Base-by-base conservation (phyloP, 1,284 basidiomycete species). In the Wolfiporia cocos region DNA sequence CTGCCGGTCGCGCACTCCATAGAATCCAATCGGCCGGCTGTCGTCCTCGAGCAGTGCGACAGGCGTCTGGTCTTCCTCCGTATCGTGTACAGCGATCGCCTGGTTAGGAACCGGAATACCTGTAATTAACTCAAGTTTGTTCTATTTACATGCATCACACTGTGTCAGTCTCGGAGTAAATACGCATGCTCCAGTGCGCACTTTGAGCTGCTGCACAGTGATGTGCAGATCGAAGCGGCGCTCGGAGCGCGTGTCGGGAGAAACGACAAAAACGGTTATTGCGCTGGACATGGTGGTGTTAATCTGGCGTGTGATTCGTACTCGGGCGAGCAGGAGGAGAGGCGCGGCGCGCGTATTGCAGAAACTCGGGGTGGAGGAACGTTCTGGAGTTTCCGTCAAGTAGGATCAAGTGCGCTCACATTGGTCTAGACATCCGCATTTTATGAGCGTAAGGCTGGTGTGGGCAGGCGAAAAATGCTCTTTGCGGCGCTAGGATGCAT, bases 91-190 rank as follows among this genome's bases (percentile, higher is more conserved):
- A 0, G 73, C 66, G 39, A 95, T 74, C 0, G 63, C 54, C 56
- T 96, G 92, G 50, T 83, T 81, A 42, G 68, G 68, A 3, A 76
- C 71, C 1, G 88, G 80, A 42, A 97, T 86, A 14, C 94, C 94
- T n/a, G 93, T 96, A 56, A 97, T 80, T 37, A 82, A 73, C 57
- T 93, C 90, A 20, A 98, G 78, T 54, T 92, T 95, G 49, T 70
- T 71, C 88, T 95, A 58, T 3, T 19, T 9, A 28, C 10, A 31
- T 34, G 12, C 22, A 21, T 12, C 18, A 41, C 14, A 39, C 39
- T 10, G 21, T 15, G 10, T n/a, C 20, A 29, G 5, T 2, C 9
- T 5, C 4, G 37, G 20, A 35, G 7, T 11, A 21, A 6, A 14
- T 14, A 18, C 22, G 26, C 17, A 33, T 11, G 9, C 35, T 32